Conservation (phyloP, 148 eudicot genomes). For the Amaranthus cruentus region DNA sequence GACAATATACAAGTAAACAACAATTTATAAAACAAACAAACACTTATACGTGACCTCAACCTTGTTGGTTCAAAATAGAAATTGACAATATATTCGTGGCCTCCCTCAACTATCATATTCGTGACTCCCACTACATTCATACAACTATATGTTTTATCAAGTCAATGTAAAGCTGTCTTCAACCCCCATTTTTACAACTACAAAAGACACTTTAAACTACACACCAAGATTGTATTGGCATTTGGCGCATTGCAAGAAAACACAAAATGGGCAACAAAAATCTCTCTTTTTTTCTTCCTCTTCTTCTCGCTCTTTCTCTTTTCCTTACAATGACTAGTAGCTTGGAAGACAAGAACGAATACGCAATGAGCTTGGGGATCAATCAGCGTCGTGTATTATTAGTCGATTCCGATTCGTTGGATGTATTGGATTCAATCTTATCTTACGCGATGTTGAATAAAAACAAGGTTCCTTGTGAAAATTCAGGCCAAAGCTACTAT, state of each 20-base stretch:
- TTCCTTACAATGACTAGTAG: conserved; percentile 15
- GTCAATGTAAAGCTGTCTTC: background rate
- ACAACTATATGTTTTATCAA: background rate
- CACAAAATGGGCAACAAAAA: background rate
- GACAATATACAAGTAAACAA: too few relatives aligned
- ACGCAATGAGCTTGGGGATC: conserved; percentile 47
- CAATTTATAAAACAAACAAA: too few relatives aligned
- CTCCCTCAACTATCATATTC: background rate
- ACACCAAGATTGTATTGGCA: background rate
- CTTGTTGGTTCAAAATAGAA: background rate
- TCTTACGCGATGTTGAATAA: conserved; percentile 56
- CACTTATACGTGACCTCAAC: too few relatives aligned
- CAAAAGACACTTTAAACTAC: background rate
- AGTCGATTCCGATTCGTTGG: conserved; percentile 22
- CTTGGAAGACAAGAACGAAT: conserved; percentile 35
- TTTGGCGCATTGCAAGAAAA: background rate
- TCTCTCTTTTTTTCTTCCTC: background rate
- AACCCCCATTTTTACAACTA: background rate
- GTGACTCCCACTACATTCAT: background rate
- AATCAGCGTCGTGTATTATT: conserved; percentile 41
- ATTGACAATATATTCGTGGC: background rate
- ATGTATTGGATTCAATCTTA: conserved; percentile 17
- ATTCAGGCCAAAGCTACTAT: conserved; percentile 65
- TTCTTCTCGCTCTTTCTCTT: background rate
- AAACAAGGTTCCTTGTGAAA: conserved; percentile 62